These are phyloP conservation scores for Ascocoryne sarcoides DNA, from an alignment of 2,329 filamentous ascomycete genomes.

Conservation along the genomic window DNA sequence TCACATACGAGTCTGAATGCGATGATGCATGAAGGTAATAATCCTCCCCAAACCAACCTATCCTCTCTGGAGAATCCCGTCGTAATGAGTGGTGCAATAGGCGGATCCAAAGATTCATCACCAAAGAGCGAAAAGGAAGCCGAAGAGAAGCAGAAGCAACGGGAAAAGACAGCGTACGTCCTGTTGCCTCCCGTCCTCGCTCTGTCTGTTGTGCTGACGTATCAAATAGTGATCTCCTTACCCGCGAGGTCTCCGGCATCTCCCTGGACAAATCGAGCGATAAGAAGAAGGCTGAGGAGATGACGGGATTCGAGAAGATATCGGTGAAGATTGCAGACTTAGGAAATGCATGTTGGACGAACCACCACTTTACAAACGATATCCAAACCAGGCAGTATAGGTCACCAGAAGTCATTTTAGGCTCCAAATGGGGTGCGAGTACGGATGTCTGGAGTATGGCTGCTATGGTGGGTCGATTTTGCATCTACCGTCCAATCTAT, in stretches of 20 bases:
- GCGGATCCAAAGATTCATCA: constrained; percentile 33
- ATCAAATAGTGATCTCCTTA: constrained; percentile 65
- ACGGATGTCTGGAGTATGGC: constrained; percentile 99
- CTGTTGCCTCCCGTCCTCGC: not conserved
- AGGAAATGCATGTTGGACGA: constrained; percentile 97
- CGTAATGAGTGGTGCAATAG: constrained; percentile 49
- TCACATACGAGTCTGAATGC: constrained; percentile 74
- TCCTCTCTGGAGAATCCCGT: constrained; percentile 27
- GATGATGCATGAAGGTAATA: constrained; percentile 69
- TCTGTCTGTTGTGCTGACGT: constrained; percentile 8
- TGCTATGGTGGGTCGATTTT: constrained; percentile 68
- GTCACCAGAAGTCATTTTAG: constrained; percentile 93
- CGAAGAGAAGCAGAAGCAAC: constrained; percentile 65
- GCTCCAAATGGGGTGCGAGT: constrained; percentile 97
- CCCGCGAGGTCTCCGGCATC: constrained; percentile 89
- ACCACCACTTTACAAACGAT: constrained; percentile 98
- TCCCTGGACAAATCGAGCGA: constrained; percentile 73
- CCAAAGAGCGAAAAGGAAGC: constrained; percentile 40
- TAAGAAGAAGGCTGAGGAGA: constrained; percentile 48
- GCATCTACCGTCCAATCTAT: not conserved
- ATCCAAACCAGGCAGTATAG: constrained; percentile 97
- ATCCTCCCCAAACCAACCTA: constrained; percentile 34
- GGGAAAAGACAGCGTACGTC: constrained; percentile 89
- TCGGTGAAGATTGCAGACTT: constrained; percentile 98
- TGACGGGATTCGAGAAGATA: constrained; percentile 47